Conservation (phyloP, 2,329 filamentous ascomycete species). For the Colletotrichum lupini region DNA sequence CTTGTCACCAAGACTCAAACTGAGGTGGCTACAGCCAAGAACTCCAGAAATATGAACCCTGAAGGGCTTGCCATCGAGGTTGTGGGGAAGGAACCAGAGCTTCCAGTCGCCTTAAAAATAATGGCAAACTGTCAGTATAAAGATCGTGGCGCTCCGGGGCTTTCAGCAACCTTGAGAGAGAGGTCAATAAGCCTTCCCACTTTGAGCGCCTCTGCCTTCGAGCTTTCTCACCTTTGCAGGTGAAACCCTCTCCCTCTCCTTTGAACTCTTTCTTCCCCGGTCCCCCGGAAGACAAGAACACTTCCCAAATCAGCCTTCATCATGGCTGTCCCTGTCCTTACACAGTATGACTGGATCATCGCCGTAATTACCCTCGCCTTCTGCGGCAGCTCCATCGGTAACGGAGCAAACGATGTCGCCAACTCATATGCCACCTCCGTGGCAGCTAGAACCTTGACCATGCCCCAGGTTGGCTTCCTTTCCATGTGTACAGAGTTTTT, state of each 20-base stretch:
- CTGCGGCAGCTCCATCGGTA: slow-evolving; percentile 33
- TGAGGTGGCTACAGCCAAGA: slow-evolving; percentile 1
- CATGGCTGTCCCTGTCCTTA: slow-evolving; percentile 30
- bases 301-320: neutral
- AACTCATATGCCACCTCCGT: slow-evolving; percentile 65
- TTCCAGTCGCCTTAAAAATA: neutral
- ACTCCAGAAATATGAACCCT: neutral
- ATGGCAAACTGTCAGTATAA: slow-evolving; percentile 14
- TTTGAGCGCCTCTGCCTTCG: neutral
- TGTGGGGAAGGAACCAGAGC: neutral
- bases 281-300: neutral
- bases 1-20: neutral
- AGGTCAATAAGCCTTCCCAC: slow-evolving; percentile 1
- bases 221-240: slow-evolving; percentile 2
- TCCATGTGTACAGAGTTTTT: slow-evolving; percentile 61
- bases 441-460: slow-evolving; percentile 61
- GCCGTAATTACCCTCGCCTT: slow-evolving; percentile 34
- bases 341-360: slow-evolving; percentile 36
- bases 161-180: slow-evolving; percentile 4
- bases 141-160: slow-evolving; percentile 21
- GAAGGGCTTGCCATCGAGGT: neutral
- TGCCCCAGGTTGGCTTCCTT: slow-evolving; percentile 62
- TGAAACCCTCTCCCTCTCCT: neutral
- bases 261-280: neutral
- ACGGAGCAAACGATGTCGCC: slow-evolving; percentile 36